phyloP scores from a whole-genome alignment of 1,284 basidiomycete genomes.

The Trichosporon ovoides region DNA sequence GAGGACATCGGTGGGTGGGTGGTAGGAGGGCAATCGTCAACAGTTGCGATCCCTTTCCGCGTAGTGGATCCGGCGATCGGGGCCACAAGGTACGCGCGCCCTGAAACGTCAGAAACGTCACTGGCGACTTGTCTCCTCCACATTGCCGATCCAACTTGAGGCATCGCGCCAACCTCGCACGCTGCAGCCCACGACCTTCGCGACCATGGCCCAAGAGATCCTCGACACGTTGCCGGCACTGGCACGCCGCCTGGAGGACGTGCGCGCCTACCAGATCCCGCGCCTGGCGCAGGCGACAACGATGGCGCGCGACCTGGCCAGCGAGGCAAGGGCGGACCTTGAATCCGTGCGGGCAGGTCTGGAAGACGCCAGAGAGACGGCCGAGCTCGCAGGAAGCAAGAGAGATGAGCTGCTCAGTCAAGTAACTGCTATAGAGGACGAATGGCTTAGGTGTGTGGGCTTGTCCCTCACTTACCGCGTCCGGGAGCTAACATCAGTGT shows the following conservation, averaged over 20 bases:
- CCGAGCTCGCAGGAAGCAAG: conserved; percentile 1
- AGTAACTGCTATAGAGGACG: conserved; percentile 50
- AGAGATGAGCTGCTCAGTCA: conserved; percentile 46
- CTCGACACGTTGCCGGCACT: conserved; percentile 35
- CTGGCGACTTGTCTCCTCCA: conserved; percentile 7
- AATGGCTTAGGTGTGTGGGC: background rate
- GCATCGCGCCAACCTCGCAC: background rate
- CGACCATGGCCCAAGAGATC: background rate
- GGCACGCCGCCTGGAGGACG: conserved; percentile 59
- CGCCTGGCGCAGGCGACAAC: conserved; percentile 58
- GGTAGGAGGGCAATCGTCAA: background rate
- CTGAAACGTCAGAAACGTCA: conserved; percentile 11
- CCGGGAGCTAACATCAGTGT: conserved; percentile 8
- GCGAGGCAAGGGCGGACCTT: conserved; percentile 69
- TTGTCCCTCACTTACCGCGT: background rate
- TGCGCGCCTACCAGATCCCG: conserved; percentile 66
- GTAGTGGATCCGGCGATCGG: background rate
- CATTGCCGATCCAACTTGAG: background rate
- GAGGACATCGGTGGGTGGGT: background rate
- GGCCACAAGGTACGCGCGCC: background rate
- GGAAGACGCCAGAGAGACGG: conserved; percentile 14
- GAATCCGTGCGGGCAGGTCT: conserved; percentile 52
- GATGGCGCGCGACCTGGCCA: conserved; percentile 64
- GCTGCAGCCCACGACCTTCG: background rate
- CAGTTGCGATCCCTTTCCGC: background rate